These are phyloP conservation scores for Odontarrhena argentea DNA, from an alignment of 345 rosid species.

Conservation along the genomic window DNA sequence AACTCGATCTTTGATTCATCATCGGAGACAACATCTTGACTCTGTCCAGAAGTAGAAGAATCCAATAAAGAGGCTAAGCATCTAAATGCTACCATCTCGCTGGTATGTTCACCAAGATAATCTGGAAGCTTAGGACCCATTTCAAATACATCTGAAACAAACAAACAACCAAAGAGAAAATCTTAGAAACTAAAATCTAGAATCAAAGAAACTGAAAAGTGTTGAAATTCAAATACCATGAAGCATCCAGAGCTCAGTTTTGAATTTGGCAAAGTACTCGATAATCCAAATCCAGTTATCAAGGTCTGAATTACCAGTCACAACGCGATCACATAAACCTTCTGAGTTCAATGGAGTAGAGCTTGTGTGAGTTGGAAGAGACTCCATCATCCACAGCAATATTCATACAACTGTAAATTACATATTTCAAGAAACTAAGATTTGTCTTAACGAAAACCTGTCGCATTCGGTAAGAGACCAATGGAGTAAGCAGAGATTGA, in stretches of 20 bases:
- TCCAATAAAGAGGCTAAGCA: conserved; percentile 35
- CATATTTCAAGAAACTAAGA: background rate
- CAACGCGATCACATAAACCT: conserved; percentile 9
- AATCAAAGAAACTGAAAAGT: conserved; percentile 4
- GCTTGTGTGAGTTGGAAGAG: conserved; percentile 16
- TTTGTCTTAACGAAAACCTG: background rate
- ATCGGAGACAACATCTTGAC: conserved; percentile 20
- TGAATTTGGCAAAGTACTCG: conserved; percentile 40
- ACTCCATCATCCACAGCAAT: conserved; percentile 5
- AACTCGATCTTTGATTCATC: conserved; percentile 30
- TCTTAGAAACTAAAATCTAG: background rate
- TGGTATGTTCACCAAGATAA: conserved; percentile 35
- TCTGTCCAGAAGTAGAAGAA: conserved; percentile 8
- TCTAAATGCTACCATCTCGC: conserved; percentile 44
- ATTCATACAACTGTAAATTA: background rate
- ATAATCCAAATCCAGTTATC: conserved; percentile 38
- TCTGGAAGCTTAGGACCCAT: conserved; percentile 41
- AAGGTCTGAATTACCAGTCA: conserved; percentile 31
- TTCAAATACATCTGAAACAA: conserved; percentile 37
- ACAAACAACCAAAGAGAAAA: background rate
- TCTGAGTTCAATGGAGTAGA: background rate
- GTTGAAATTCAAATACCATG: conserved; percentile 24
- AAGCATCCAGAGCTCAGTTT: conserved; percentile 36
- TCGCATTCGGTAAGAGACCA: background rate
- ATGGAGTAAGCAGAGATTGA: background rate